phyloP scores from a whole-genome alignment of 2,329 filamentous ascomycete species.

The Sphaceloma murrayae region DNA sequence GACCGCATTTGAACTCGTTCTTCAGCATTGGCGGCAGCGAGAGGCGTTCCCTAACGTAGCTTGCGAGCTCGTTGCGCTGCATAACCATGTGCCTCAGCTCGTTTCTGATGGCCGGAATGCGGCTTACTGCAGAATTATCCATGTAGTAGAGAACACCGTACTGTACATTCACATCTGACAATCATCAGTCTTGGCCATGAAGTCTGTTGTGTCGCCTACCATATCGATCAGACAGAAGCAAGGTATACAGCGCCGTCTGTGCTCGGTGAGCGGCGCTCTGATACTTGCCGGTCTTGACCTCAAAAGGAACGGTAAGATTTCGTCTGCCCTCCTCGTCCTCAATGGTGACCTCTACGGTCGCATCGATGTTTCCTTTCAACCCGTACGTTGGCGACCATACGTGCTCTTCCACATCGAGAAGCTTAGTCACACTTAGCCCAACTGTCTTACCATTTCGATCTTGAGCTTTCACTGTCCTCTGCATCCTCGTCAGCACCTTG shows the following conservation, averaged over 20 bases:
- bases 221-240: constrained; percentile 87
- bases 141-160: constrained; percentile 94
- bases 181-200: constrained; percentile 12
- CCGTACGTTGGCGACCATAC: constrained; percentile 98
- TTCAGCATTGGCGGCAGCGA: constrained; percentile 80
- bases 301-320: constrained; percentile 77
- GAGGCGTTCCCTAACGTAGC: constrained; percentile 71
- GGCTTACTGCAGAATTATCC: constrained; percentile 76
- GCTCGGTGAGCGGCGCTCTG: constrained; percentile 73
- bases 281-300: constrained; percentile 86
- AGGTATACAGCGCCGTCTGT: constrained; percentile 88
- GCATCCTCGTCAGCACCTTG: constrained; percentile 15
- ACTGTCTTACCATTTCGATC: constrained; percentile 68
- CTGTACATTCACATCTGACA: constrained; percentile 67
- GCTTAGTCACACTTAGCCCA: constrained; percentile 78
- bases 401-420: constrained; percentile 94
- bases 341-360: constrained; percentile 83
- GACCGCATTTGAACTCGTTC: constrained; percentile 69
- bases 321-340: constrained; percentile 56
- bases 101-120: constrained; percentile 73
- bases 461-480: constrained; percentile 43
- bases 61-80: constrained; percentile 81
- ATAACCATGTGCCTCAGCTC: constrained; percentile 96
- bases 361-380: constrained; percentile 94
- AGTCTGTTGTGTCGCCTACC: constrained; percentile 33